phyloP scores from a whole-genome alignment of 208 protist species.

The Porcisia hertigi region DNA sequence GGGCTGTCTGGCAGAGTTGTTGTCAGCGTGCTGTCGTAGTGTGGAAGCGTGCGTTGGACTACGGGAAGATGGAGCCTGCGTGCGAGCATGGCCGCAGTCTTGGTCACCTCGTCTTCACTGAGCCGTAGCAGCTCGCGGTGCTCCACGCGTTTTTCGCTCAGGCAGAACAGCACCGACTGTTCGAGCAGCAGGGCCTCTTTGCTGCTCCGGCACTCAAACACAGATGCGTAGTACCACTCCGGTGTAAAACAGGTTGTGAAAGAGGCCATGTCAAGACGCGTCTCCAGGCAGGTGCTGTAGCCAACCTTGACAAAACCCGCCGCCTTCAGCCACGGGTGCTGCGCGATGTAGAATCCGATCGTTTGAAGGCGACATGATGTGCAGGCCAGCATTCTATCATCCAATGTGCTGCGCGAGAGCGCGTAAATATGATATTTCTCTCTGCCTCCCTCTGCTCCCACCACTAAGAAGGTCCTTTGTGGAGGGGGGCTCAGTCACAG shows the following conservation, averaged over 20 bases:
- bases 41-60: slow-evolving; percentile 14
- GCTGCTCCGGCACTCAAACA: slow-evolving; percentile 53
- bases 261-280: slow-evolving; percentile 65
- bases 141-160: slow-evolving; percentile 51
- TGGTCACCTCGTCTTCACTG: slow-evolving; percentile 37
- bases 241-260: slow-evolving; percentile 83
- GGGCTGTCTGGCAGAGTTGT: not conserved
- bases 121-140: slow-evolving; percentile 59
- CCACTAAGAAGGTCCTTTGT: not conserved
- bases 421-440: not conserved
- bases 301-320: slow-evolving; percentile 74
- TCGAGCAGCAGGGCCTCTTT: slow-evolving; percentile 72
- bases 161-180: slow-evolving; percentile 69
- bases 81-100: slow-evolving; percentile 38
- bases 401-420: not conserved
- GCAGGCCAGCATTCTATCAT: slow-evolving; percentile 23
- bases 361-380: slow-evolving; percentile 14
- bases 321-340: slow-evolving; percentile 64
- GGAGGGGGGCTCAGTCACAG: not conserved
- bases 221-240: slow-evolving; percentile 64
- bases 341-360: slow-evolving; percentile 71
- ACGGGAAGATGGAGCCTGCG: slow-evolving; percentile 39
- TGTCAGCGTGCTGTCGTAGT: slow-evolving; percentile 4
- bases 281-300: slow-evolving; percentile 56
- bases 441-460: too few relatives aligned